Conservation (phyloP, 2,329 filamentous ascomycete genomes). For the Fusarium piperis region DNA sequence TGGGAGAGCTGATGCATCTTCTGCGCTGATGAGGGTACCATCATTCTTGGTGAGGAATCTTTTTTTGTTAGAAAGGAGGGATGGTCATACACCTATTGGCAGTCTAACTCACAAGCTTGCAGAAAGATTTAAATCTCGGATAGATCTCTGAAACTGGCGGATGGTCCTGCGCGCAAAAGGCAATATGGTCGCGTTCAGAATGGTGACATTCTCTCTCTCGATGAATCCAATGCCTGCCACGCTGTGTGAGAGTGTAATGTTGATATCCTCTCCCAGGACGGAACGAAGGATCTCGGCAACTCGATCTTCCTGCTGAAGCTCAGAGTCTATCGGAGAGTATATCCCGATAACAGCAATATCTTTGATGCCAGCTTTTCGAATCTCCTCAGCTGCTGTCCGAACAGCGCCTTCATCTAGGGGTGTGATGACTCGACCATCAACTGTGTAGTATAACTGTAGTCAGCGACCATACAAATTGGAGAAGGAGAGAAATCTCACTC, state of each 20-base stretch:
- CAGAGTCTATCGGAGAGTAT: constrained; percentile 8
- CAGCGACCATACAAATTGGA: accelerated
- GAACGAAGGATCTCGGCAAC: not conserved
- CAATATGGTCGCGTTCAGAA: constrained; percentile 70
- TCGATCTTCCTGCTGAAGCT: not conserved
- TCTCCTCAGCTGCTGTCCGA: not conserved
- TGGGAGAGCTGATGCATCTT: constrained; percentile 62
- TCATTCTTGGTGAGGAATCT: constrained; percentile 71
- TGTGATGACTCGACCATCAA: constrained; percentile 9
- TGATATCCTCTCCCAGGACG: not conserved
- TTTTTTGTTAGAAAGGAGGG: constrained; percentile 46
- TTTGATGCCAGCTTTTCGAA: constrained; percentile 1
- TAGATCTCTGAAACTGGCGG: constrained; percentile 60
- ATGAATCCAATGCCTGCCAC: constrained; percentile 56
- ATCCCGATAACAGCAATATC: constrained; percentile 1
- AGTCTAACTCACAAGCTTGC: constrained; percentile 4
- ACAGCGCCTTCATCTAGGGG: not conserved
- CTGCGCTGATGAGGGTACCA: constrained; percentile 64
- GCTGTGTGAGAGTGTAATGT: constrained; percentile 4
- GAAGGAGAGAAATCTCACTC: constrained; percentile 40
- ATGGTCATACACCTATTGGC: too few species aligned
- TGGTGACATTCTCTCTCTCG: constrained; percentile 70
- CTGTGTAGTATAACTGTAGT: not conserved
- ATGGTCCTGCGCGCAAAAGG: constrained; percentile 65
- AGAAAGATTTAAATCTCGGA: constrained; percentile 52